Base-by-base conservation (phyloP, 2,329 filamentous ascomycete genomes). In the Sporothrix dimorphospora region DNA sequence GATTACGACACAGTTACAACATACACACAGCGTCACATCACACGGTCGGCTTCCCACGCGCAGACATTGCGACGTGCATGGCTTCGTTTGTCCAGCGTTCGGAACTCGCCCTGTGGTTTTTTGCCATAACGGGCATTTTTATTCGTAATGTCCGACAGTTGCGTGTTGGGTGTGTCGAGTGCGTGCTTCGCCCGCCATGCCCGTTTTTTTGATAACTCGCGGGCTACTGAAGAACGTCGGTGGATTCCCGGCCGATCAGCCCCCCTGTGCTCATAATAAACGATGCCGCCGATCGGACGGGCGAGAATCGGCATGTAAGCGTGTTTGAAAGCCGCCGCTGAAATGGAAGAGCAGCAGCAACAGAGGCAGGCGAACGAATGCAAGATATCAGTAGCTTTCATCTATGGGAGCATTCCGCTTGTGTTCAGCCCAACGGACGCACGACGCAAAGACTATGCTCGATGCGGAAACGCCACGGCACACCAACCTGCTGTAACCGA, bases 121-220 rank as follows among this genome's bases (percentile, higher is more conserved):
- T 59, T 59, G 55, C 55, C 55, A 27, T n/a, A 59, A 59, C 30
- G 27, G 53, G 55, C 55, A 59, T 59, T n/a, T 59, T 34, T 59
- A 14, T 34, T 38, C 55, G 27, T 59, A 16, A 27, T 16, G 40
- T 14, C 12, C 8, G 12, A 42, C 40, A 42, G 7, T 3, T 27
- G n/a, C 12, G 16, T 5, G 19, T 47, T 24, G 49, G 7, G 49
- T 51, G 49, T n/a, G n/a, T 21, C 30, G 5, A 51, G 47, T 51
- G 47, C 47, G 19, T 21, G 47, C 47, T 51, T 51, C 47, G 47
- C 30, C 47, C 19, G 47, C 19, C 47, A 21, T 21, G 47, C 30
- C 30, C 30, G 30, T 34, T 34, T 34, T n/a, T n/a, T n/a, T n/a
- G n/a, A n/a, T n/a, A n/a, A n/a, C n/a, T n/a, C n/a, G n/a, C n/a